A percentile compares a stretch with the other conserved stretches of the same genome.
phyloP scores from a whole-genome alignment of 495 filamentous ascomycete genomes.

The Aspergillus incahuasiensis region DNA sequence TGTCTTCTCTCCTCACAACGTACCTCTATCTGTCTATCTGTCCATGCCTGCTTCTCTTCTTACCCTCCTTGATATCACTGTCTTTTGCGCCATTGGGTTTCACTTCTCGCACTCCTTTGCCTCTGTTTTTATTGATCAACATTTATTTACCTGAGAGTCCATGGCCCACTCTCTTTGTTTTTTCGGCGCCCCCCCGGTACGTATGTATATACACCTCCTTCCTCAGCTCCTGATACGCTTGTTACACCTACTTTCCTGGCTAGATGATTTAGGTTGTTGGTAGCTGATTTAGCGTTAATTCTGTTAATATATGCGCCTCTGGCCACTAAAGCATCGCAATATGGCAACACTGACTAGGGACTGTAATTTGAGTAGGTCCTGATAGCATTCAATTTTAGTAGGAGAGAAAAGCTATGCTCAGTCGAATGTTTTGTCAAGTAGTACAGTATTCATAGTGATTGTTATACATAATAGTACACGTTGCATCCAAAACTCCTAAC shows the following conservation, averaged over 20 bases:
- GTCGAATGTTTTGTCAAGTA: neutral
- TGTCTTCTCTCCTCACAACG: neutral
- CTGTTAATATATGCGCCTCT: neutral
- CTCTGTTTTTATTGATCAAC: neutral
- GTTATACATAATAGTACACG: neutral
- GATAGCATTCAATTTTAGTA: no score
- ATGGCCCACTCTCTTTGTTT: neutral
- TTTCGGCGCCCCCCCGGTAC: neutral
- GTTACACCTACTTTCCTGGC: neutral
- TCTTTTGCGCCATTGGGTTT: neutral
- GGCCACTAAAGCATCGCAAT: no score
- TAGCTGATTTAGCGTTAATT: neutral
- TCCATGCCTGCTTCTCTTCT: no score
- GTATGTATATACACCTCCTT: neutral
- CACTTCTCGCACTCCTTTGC: neutral
- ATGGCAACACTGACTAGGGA: no score
- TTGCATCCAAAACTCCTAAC: neutral
- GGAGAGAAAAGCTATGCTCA: neutral
- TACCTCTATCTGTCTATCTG: neutral
- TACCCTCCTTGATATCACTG: neutral
- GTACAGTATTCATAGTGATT: neutral
- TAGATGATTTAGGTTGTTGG: neutral
- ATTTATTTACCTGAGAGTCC: neutral
- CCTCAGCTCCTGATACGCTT: conserved; percentile 2
- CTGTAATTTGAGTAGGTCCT: no score